Evolutionary conservation across 768 basidiomycete genomes (phyloP), one percentile per base, ranked within the genome.

Genomic region (Agrocybe pediades): DNA sequence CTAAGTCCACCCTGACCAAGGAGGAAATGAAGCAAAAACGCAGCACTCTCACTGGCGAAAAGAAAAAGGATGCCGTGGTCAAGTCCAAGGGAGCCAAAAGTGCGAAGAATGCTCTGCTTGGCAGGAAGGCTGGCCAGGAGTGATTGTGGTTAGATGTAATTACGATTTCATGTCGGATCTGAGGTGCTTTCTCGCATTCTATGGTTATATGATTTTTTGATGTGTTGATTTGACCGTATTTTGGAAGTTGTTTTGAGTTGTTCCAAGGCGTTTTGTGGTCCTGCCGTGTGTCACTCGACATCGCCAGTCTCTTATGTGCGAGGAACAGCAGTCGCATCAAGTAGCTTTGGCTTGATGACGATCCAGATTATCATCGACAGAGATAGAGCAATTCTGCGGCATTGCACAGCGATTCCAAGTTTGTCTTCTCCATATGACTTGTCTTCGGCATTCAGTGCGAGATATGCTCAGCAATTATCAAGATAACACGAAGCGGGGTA

Each of bases 11-110:
- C 11, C 41, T 79, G 46, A 74, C 70, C 7, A 72, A 64, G 43
- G 73, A 76, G 16, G 82, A 83, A 55, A 60, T 81, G 58, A 85
- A 85, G 70, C 73, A 76, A 65, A 86, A 86, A 64, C 74, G 75
- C 49, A 66, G 66, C 19, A 68, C 63, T 1, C 71, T 65, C 29
- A 66, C 71, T 43, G 74, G 74, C 2, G 81, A 81, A 67, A 85
- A 80, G 73, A 88, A 88, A 71, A 87, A 85, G 68, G 76, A 71
- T 47, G 70, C 73, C 46, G 42, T 74, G 17, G 58, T 68, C 9
- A 70, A 71, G 53, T 54, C 64, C 47, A 73, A 71, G 56, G 70
- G 70, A 9, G 69, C 71, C 24, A 82, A 79, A 67, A 82, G 79
- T 52, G 79, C 77, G 30, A 88, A 88, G 73, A 72, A 75, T 54